Percentiles rank a stretch among this genome's conserved stretches.
Conservation (phyloP, 2,329 filamentous ascomycete genomes). For the Fonsecaea nubica region DNA sequence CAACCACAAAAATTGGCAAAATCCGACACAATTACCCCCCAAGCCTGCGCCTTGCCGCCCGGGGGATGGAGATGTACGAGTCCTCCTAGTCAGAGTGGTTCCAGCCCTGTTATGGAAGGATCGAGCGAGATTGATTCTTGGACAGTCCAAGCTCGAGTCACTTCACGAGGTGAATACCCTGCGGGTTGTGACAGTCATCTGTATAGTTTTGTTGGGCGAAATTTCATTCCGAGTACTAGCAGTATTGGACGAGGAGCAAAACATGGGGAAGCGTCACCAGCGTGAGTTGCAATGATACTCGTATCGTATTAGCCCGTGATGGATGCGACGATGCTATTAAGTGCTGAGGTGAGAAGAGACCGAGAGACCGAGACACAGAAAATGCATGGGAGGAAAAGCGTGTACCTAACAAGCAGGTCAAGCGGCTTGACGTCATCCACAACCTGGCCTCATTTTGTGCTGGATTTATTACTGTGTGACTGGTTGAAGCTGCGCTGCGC, state of each 20-base stretch:
- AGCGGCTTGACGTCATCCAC: neutral
- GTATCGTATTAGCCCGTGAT: neutral
- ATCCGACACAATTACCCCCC: neutral
- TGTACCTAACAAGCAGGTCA: neutral
- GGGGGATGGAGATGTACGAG: neutral
- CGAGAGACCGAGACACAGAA: neutral
- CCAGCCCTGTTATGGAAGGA: neutral
- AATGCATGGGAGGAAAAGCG: neutral
- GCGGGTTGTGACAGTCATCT: neutral
- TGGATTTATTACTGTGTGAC: no score
- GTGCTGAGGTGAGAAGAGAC: constrained; percentile 20
- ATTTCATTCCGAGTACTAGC: neutral
- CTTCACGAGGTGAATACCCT: neutral
- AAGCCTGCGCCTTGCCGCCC: neutral
- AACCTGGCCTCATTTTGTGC: neutral
- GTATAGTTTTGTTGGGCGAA: neutral
- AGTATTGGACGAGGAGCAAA: neutral
- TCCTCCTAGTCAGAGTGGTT: neutral
- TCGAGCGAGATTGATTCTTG: constrained; percentile 1
- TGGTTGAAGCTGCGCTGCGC: no score
- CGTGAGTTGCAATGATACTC: neutral
- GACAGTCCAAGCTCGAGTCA: neutral
- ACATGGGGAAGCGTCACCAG: neutral
- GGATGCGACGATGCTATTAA: neutral
- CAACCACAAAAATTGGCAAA: neutral